Conservation (phyloP, 2,329 filamentous ascomycete genomes). For the Basipetospora chlamydospora region DNA sequence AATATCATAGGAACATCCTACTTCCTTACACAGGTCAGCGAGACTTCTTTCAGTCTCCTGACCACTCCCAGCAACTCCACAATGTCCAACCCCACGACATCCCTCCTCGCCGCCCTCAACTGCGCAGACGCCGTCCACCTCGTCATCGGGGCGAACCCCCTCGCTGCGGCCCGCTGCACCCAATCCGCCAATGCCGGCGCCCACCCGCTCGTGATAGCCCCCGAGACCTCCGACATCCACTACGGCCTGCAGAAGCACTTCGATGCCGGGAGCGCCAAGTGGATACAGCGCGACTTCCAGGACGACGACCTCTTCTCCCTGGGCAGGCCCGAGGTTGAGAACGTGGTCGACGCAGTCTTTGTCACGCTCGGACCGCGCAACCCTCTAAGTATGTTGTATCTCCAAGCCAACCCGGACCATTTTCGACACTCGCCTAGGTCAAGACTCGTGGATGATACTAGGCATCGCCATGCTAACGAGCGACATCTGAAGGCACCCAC, state of each 20-base stretch:
- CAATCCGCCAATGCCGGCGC: constrained; percentile 75
- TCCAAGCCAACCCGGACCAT: no score
- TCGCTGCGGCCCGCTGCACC: constrained; percentile 71
- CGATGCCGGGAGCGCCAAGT: constrained; percentile 50
- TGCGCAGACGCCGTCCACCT: constrained; percentile 62
- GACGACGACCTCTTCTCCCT: constrained; percentile 59
- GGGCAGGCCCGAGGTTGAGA: constrained; percentile 64
- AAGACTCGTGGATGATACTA: no score
- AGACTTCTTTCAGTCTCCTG: background rate
- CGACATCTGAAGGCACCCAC: constrained; percentile 33
- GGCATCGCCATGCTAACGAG: no score
- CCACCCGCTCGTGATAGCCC: constrained; percentile 62
- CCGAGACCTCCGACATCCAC: constrained; percentile 44
- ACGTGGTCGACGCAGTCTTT: constrained; percentile 83
- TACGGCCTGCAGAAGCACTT: constrained; percentile 46
- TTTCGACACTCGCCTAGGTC: no score
- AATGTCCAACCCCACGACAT: constrained; percentile 13
- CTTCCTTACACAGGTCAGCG: no score
- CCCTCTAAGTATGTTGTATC: constrained; percentile 18
- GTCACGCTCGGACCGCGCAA: constrained; percentile 48
- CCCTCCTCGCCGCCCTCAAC: constrained; percentile 60
- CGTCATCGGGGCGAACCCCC: constrained; percentile 70
- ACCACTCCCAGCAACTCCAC: background rate
- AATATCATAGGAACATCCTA: no score
- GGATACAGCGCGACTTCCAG: constrained; percentile 51